Evolutionary conservation across 2,329 filamentous ascomycete species (phyloP), one percentile per base, ranked within the genome.

Genomic region (Trichophyton verrucosum): DNA sequence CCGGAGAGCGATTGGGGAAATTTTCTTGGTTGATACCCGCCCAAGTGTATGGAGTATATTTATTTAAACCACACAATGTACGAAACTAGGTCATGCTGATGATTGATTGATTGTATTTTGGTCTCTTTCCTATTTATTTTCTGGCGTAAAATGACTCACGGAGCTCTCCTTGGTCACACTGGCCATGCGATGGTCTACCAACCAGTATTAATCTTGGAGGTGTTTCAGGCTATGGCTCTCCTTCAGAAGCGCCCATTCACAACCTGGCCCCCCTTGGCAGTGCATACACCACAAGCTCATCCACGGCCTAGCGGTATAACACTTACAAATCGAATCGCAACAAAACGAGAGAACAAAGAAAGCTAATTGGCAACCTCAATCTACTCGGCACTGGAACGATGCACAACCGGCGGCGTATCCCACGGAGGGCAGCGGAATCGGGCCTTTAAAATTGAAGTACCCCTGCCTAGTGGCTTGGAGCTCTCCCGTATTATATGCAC

Each of bases 281-380:
- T 51, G 46, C 13, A 27, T 20, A 9, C 11, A 6, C 4, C 5
- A 11, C 22, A 13, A 2, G 46, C 22, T 8, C 46, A 24, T 27
- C 22, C 17, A 51, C 17, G 8, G 46, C 46, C 17, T 8, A 22
- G 9, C 46, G 46, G 27, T 24, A 51, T 44, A 44, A 17, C 40
- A 20, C n/a, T 44, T 44, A 44, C 40, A 44, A 5, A 44, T 20
- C 13, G n/a, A 44, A 44, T n/a, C 15, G n/a, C 46, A 51, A 24
- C 46, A 27, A 51, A 22, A 51, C 13, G 17, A 55, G 59, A 69
- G 71, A 55, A 55, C 51, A 55, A 55, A 55, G 27, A 55, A 55
- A 55, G 51, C 51, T 38, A 55, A 55, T 55, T 55, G 51, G 51
- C 27, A 20, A 36, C n/a, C n/a, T 36, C 22, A 8, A 13, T 11